Conservation (phyloP, 768 basidiomycete species). For the Fomitopsis serialis region DNA sequence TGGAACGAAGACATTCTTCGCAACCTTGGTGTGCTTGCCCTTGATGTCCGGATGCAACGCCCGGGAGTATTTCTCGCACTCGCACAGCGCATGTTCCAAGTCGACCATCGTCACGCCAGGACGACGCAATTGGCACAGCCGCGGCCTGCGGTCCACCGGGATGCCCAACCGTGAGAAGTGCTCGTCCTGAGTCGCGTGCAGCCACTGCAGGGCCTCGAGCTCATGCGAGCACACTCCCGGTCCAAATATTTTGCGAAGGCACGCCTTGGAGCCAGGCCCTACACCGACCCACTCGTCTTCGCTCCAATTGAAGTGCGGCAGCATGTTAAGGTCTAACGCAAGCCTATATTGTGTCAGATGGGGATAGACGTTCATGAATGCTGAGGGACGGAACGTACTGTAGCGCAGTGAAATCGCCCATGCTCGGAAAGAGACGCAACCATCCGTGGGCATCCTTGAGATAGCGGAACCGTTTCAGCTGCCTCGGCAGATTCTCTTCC, state of each 20-base stretch:
- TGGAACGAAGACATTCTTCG: conserved; percentile 11
- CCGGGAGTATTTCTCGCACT: conserved; percentile 74
- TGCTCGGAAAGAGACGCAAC: conserved; percentile 54
- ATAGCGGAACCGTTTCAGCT: conserved; percentile 45
- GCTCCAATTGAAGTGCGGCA: conserved; percentile 47
- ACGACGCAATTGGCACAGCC: conserved; percentile 11
- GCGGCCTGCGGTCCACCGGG: conserved; percentile 18
- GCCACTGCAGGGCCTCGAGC: conserved; percentile 57
- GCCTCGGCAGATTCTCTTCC: conserved; percentile 46
- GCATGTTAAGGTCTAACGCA: conserved; percentile 33
- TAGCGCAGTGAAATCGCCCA: conserved; percentile 71
- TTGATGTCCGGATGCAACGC: conserved; percentile 43
- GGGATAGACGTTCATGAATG: not conserved
- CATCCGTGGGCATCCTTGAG: conserved; percentile 58
- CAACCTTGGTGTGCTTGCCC: conserved; percentile 31
- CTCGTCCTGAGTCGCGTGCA: conserved; percentile 50
- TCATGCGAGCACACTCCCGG: conserved; percentile 36
- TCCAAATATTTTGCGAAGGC: conserved; percentile 67
- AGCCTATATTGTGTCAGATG: conserved; percentile 18
- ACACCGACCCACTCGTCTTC: conserved; percentile 65
- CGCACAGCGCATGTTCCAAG: conserved; percentile 75
- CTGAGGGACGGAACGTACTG: conserved; percentile 50
- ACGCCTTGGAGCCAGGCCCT: conserved; percentile 62
- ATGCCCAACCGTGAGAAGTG: conserved; percentile 57
- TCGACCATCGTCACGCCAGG: conserved; percentile 54